Evolutionary conservation across 2,329 filamentous ascomycete species (phyloP).

Genomic region (Penicillium brevicompactum): DNA sequence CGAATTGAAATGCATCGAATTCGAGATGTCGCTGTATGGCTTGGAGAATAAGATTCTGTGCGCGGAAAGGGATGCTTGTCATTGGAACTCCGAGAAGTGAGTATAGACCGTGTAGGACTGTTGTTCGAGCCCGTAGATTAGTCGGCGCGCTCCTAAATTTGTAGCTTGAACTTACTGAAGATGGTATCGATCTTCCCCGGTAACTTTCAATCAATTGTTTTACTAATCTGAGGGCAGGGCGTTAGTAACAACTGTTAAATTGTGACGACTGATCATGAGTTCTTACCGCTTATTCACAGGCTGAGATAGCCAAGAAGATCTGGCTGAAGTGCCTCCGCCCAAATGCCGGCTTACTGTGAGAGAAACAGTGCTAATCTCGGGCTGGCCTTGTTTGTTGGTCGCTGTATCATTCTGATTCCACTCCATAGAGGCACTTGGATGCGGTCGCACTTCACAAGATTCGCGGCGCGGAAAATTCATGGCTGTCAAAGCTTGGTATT

Average conservation of each 20-base stretch:
- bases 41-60: background rate
- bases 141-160: background rate
- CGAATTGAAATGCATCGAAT: background rate
- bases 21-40: constrained; percentile 1
- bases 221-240: background rate
- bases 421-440: too few species aligned
- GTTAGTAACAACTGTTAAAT: background rate
- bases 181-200: background rate
- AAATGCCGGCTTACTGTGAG: background rate
- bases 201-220: background rate
- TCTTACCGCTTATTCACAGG: background rate
- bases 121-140: background rate
- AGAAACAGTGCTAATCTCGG: background rate
- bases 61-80: background rate
- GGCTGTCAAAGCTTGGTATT: too few species aligned
- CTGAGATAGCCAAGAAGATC: background rate
- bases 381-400: background rate
- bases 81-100: constrained; percentile 1
- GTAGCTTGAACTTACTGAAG: background rate
- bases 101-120: background rate
- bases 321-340: background rate
- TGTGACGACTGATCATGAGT: background rate
- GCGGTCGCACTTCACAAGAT: too few species aligned
- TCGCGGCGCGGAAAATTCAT: too few species aligned
- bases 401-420: background rate